Conservation (phyloP, 441 rosid genomes). For the Gossypium trilobum region DNA sequence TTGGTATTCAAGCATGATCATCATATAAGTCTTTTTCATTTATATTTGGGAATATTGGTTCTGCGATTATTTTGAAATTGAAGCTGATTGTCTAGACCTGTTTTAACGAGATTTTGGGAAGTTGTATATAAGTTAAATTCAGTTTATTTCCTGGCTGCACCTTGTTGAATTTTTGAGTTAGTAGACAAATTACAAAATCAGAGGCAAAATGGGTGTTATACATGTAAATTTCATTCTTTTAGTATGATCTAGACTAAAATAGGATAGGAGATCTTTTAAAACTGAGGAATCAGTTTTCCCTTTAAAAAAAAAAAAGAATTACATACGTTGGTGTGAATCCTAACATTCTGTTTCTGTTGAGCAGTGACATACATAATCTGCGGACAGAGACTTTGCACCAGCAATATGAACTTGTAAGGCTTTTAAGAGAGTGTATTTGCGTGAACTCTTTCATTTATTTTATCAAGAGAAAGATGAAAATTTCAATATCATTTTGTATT, state of each 20-base stretch:
- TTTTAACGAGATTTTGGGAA: neutral
- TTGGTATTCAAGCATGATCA: slow-evolving; percentile 16
- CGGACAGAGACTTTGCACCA: slow-evolving; percentile 66
- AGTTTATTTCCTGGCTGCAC: slow-evolving; percentile 1
- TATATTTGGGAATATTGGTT: neutral
- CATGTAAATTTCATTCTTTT: neutral
- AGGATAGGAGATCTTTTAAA: neutral
- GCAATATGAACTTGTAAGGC: slow-evolving; percentile 73
- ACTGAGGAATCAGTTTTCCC: neutral
- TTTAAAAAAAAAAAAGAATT: neutral
- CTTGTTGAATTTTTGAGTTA: neutral
- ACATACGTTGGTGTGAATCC: neutral
- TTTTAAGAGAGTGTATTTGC: neutral
- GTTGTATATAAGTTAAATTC: neutral
- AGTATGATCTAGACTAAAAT: neutral
- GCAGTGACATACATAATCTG: slow-evolving; percentile 80
- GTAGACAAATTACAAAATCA: neutral
- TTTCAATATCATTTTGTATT: neutral
- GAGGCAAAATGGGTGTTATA: neutral
- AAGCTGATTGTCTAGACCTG: neutral
- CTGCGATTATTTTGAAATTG: neutral
- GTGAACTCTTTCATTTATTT: neutral
- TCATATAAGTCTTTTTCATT: neutral
- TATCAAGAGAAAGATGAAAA: neutral
- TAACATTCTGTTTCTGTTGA: slow-evolving; percentile 19